Percentiles rank a stretch among this genome's conserved stretches.
These are phyloP conservation scores for Microdochium paspali DNA, from an alignment of 2,329 filamentous ascomycete species.

Conservation along the genomic window DNA sequence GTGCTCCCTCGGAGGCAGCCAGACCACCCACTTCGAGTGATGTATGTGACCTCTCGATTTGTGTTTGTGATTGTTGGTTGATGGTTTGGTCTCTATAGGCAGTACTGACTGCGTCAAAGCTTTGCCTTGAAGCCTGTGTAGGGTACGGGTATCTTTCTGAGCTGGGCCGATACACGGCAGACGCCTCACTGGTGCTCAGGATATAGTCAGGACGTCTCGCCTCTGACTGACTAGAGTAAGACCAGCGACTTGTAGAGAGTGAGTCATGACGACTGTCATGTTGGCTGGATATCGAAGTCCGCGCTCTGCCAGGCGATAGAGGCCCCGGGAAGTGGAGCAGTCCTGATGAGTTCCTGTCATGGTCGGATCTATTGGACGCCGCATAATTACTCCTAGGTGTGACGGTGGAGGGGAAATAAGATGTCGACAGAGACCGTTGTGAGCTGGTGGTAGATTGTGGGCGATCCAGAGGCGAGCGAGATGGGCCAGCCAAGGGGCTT, in stretches of 20 bases:
- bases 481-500: slow-evolving; percentile 24
- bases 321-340: slow-evolving; percentile 30
- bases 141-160: background rate
- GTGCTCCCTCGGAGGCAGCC: slow-evolving; percentile 30
- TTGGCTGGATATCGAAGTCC: background rate
- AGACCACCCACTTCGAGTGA: slow-evolving; percentile 14
- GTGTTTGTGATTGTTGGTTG: slow-evolving; percentile 13
- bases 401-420: slow-evolving; percentile 32
- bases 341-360: slow-evolving; percentile 32
- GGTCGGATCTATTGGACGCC: slow-evolving; percentile 29
- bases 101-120: background rate
- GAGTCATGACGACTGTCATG: slow-evolving; percentile 22
- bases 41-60: background rate
- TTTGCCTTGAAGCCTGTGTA: background rate
- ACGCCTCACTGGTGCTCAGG: background rate
- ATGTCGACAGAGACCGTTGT: slow-evolving; percentile 28
- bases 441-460: slow-evolving; percentile 27
- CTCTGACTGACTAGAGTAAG: background rate
- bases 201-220: background rate
- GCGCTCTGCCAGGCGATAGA: slow-evolving; percentile 32
- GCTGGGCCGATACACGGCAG: background rate
- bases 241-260: slow-evolving; percentile 8
- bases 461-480: slow-evolving; percentile 36
- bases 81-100: slow-evolving; percentile 1
- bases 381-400: slow-evolving; percentile 10